Evolutionary conservation across 371 early-diverging fungal species (phyloP).

Genomic region (Spraguea lophii): DNA sequence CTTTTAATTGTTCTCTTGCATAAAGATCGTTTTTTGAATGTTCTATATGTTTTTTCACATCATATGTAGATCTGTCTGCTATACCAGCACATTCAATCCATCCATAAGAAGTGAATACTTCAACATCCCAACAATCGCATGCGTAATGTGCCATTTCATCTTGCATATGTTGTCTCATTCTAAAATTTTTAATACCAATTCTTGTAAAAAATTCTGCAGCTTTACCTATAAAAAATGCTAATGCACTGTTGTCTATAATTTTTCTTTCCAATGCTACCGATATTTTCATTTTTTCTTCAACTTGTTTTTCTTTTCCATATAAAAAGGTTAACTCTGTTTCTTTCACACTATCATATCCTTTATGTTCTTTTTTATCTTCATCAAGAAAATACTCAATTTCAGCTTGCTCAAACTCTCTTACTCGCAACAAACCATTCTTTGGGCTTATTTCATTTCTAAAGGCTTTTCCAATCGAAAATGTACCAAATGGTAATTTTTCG

Average conservation of each 20-base stretch:
- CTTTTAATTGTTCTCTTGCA: conserved; percentile 63
- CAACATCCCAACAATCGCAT: conserved; percentile 60
- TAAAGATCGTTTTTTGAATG: conserved; percentile 72
- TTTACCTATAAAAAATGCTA: conserved; percentile 91
- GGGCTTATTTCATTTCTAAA: conserved; percentile 99
- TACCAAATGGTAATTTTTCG: conserved; percentile 92
- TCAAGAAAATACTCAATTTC: conserved; percentile 98
- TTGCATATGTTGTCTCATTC: conserved; percentile 93
- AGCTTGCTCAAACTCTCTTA: conserved; percentile 95
- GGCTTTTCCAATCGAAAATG: conserved; percentile 84
- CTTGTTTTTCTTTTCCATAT: conserved; percentile 55
- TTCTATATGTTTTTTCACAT: conserved; percentile 71
- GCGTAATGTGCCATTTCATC: conserved; percentile 99
- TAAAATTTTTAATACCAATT: conserved; percentile 74
- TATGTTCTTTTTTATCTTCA: conserved; percentile 70
- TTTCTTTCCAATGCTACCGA: conserved; percentile 70
- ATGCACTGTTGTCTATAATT: conserved; percentile 77
- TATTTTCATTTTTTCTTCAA: conserved; percentile 54
- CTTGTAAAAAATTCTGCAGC: conserved; percentile 70
- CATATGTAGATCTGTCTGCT: conserved; percentile 94
- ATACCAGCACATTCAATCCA: conserved; percentile 99
- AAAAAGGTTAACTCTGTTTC: conserved; percentile 57
- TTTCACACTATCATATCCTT: conserved; percentile 63
- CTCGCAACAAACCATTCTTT: conserved; percentile 78
- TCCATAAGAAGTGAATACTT: conserved; percentile 51